Evolutionary conservation across 345 rosid genomes (phyloP).

Genomic region (Cardamine occulta): DNA sequence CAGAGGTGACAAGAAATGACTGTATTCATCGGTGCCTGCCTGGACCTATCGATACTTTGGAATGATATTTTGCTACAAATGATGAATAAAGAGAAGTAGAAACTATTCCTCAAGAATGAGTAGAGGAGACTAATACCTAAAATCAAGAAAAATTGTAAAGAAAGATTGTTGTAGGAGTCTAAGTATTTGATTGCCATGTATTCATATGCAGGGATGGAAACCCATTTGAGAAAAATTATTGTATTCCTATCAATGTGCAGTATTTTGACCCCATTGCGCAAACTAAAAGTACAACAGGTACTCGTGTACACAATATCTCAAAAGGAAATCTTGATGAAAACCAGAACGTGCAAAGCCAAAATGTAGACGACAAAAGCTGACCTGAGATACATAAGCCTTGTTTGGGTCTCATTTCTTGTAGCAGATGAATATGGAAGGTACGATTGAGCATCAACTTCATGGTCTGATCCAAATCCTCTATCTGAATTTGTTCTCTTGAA

Average conservation of each 20-base stretch:
- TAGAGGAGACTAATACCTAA: not conserved
- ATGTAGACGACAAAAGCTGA: constrained; percentile 88
- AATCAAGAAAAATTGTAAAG: constrained; percentile 19
- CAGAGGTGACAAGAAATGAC: constrained; percentile 46
- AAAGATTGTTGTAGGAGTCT: constrained; percentile 25
- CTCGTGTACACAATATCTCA: constrained; percentile 48
- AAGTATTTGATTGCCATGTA: constrained; percentile 18
- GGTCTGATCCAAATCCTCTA: constrained; percentile 61
- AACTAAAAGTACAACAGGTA: constrained; percentile 34
- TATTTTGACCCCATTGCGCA: constrained; percentile 22
- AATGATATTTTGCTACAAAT: constrained; percentile 68
- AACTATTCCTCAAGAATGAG: constrained; percentile 15
- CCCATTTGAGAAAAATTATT: constrained; percentile 11
- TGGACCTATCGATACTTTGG: constrained; percentile 71
- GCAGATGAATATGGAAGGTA: constrained; percentile 63
- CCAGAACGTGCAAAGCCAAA: constrained; percentile 71
- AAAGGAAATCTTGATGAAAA: constrained; percentile 89
- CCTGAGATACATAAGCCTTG: constrained; percentile 75
- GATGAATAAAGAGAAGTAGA: constrained; percentile 48
- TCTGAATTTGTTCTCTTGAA: constrained; percentile 66
- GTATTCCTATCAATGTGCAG: constrained; percentile 37
- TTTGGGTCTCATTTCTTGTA: constrained; percentile 62
- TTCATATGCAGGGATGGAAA: constrained; percentile 19
- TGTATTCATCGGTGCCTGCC: constrained; percentile 96
- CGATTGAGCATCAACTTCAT: constrained; percentile 48